Base-by-base conservation (phyloP, 1,139 yeast genomes). In the Debaryomyces fabryi region DNA sequence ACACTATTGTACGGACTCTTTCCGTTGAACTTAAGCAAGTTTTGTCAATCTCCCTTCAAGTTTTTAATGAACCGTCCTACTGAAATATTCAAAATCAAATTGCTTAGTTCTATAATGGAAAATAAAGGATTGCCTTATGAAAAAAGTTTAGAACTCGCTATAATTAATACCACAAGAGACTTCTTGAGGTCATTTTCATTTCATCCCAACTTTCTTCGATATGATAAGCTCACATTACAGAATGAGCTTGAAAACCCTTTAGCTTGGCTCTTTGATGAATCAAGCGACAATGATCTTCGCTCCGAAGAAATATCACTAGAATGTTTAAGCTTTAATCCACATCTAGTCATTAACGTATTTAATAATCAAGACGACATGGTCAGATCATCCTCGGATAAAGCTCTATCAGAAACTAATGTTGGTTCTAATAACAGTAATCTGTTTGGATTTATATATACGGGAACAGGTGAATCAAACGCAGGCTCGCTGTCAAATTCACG, bases 1-100 rank as follows among this genome's bases (percentile, higher is more conserved):
- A 75, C 84, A 0, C 65, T 81, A 32, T 58, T 85, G 2, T 85
- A 85, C 55, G 90, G 88, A 0, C 60, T 85, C n/a, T 85, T 75
- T 54, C 89, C 90, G 0, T 64, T 72, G 27, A 80, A 81, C 54
- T 62, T 83, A 3, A 58, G 76, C 32, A 59, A 63, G 5, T 85
- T 81, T 56, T 54, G 77, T 16, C 65, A 71, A 20, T 62, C 68
- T 33, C 85, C 88, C 0, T 37, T 51, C 5, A 38, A 48, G 3
- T 48, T 65, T 16, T 42, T 49, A n/a, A 39, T 50, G 6, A 41
- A 46, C 15, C 42, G 54, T 23, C 51, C 55, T 18, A 42, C 54
- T 6, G 47, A 50, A 21, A 37, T 60, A 10, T 39, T 64, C 6
- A 50, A 56, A 6, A 29, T 45, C 2, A 39, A 46, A 32, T 55